Conservation (phyloP, 2,329 filamentous ascomycete genomes). For the Ampelomyces quisqualis region DNA sequence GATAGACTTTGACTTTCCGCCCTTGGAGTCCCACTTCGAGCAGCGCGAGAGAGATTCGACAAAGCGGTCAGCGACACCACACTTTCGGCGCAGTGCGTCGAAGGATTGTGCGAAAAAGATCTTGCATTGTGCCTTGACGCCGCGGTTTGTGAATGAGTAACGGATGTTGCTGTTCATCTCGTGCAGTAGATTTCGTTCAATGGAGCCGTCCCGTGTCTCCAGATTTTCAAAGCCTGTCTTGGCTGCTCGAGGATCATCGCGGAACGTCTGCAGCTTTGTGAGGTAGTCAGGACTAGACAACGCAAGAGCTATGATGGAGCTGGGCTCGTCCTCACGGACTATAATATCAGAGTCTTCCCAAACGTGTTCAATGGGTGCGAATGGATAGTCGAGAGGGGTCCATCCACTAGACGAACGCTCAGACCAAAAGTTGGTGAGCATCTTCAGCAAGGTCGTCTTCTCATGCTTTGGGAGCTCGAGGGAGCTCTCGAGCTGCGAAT, state of each 20-base stretch:
- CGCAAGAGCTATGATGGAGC: conserved; percentile 91
- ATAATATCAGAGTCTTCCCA: conserved; percentile 97
- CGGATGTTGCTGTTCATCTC: conserved; percentile 90
- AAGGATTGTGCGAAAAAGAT: conserved; percentile 99
- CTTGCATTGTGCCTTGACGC: conserved; percentile 95
- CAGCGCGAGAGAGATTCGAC: conserved; percentile 93
- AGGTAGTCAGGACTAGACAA: conserved; percentile 86
- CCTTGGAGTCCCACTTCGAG: conserved; percentile 96
- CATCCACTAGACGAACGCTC: conserved; percentile 95
- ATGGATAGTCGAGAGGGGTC: conserved; percentile 87
- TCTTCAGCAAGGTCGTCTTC: conserved; percentile 89
- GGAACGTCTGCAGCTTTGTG: conserved; percentile 70
- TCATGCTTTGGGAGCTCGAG: conserved; percentile 87
- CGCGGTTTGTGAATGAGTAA: conserved; percentile 90
- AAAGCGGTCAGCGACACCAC: conserved; percentile 88
- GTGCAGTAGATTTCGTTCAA: conserved; percentile 82
- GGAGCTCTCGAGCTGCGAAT: conserved; percentile 59
- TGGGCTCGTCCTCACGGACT: conserved; percentile 94
- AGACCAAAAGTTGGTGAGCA: conserved; percentile 97
- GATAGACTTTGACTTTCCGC: conserved; percentile 95
- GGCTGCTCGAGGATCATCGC: conserved; percentile 36
- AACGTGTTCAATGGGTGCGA: conserved; percentile 80
- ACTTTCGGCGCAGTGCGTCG: conserved; percentile 88
- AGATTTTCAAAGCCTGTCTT: conserved; percentile 24
- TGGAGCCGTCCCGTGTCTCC: conserved; percentile 61